Evolutionary conservation across 2,329 filamentous ascomycete genomes (phyloP), one percentile per base, ranked within the genome.

Genomic region (Sordariomycetes sp.): DNA sequence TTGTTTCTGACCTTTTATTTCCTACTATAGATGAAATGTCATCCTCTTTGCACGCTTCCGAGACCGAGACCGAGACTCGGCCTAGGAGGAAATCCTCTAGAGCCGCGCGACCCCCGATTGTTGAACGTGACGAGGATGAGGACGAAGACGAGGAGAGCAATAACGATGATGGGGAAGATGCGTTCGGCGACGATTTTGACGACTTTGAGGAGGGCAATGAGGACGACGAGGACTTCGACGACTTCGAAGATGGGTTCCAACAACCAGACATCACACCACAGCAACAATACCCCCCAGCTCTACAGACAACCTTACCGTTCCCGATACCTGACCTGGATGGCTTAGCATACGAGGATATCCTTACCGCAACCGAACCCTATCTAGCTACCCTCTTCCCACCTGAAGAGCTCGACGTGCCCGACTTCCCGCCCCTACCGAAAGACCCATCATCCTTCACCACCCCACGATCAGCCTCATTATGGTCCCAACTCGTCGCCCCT

Each of bases 401-500:
- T 6, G 65, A 74, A 35, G 59, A 70, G 41, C 63, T 71, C 39
- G 64, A 72, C 35, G 57, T 68, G 16, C 66, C 70, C 12, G 54
- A 61, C 6, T 59, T 68, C 29, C 70, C 66, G 37, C 63, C 68
- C 36, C 57, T 64, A n/a, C 61, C 65, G 7, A 68, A 67, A 46
- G 68, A 70, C 21, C 68, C 72, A 40, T 66, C 82, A 29, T 73
- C 86, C 33, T 92, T 95, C 58, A 76, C 86, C 35, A 93, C 86
- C 26, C 82, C 87, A 34, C 79, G 88, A 38, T 93, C 85, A 40
- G 79, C 85, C 36, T 95, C 92, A 0, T 69, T 98, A 21, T 98
- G 92, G 92, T 87, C 88, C 26, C 92, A 98, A 63, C 77, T 98
- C 5, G 86, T 95, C 20, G 90, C 90, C 3, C 90, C 92, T 15